These are phyloP conservation scores for Elsinoe necatrix DNA, from an alignment of 2,329 filamentous ascomycete species.

Conservation along the genomic window DNA sequence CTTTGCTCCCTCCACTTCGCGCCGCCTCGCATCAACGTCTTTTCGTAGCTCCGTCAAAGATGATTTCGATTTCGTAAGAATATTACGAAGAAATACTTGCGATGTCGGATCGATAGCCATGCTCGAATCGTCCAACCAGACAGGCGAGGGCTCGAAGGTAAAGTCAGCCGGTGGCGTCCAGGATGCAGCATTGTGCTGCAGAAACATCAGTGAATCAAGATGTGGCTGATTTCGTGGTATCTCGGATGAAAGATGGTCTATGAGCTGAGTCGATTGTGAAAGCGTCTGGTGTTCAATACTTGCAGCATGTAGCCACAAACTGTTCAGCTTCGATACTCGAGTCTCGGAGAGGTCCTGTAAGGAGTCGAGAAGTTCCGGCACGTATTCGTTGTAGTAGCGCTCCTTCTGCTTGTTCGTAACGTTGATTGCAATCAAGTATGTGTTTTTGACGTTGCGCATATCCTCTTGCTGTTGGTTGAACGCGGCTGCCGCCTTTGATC, in stretches of 20 bases:
- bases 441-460: constrained; percentile 98
- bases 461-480: constrained; percentile 89
- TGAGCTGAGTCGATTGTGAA: constrained; percentile 60
- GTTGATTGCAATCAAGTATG: constrained; percentile 92
- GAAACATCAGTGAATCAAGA: constrained; percentile 96
- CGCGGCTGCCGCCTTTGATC: constrained; percentile 78
- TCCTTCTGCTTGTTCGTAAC: constrained; percentile 97
- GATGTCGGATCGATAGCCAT: constrained; percentile 83
- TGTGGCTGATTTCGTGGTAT: constrained; percentile 81
- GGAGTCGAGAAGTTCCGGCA: constrained; percentile 60
- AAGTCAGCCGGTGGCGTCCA: constrained; percentile 83
- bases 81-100: constrained; percentile 84
- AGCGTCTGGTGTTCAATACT: constrained; percentile 73
- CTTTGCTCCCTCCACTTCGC: constrained; percentile 74
- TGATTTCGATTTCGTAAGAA: constrained; percentile 81
- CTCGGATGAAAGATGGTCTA: constrained; percentile 67
- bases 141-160: constrained; percentile 83
- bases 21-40: constrained; percentile 76
- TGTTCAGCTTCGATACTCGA: constrained; percentile 72
- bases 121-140: constrained; percentile 87
- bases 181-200: constrained; percentile 71
- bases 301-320: constrained; percentile 73
- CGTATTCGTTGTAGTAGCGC: constrained; percentile 92
- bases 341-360: constrained; percentile 91
- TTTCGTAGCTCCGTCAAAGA: constrained; percentile 71